Evolutionary conservation across 139 green algal genomes (phyloP).

Genomic region (Axilococcus clingmanii): DNA sequence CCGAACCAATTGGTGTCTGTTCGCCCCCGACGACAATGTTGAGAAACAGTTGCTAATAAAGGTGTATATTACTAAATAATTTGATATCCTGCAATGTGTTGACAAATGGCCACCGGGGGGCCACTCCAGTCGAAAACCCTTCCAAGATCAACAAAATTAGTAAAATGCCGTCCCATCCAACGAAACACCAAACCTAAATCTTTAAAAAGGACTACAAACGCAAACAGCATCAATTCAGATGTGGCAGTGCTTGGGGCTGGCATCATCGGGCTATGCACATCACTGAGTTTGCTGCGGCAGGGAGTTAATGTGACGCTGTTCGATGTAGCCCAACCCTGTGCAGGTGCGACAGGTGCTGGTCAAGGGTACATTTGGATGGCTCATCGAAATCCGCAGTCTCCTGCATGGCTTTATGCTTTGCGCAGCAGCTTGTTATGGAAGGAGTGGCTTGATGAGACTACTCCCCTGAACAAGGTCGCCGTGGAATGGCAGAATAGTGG

Average conservation of each 20-base stretch:
- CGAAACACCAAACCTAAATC: background rate
- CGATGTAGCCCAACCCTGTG: constrained; percentile 6
- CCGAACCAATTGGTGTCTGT: no score
- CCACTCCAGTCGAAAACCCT: no score
- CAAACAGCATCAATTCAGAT: constrained; percentile 3
- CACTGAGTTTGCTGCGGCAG: constrained; percentile 3
- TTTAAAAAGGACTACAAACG: no score
- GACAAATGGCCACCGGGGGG: no score
- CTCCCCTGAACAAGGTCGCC: background rate
- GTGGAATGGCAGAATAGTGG: constrained; percentile 29
- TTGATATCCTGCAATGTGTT: no score
- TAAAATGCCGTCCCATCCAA: no score
- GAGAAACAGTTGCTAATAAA: no score
- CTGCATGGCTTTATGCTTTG: constrained; percentile 36
- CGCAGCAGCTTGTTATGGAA: constrained; percentile 43
- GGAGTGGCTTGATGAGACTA: background rate
- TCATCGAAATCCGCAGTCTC: constrained; percentile 29
- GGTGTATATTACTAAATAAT: no score
- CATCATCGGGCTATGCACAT: constrained; percentile 20
- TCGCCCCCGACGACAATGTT: no score
- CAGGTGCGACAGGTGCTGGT: constrained; percentile 31
- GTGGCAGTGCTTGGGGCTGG: constrained; percentile 19
- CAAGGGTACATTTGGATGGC: constrained; percentile 68
- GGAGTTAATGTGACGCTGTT: constrained; percentile 4
- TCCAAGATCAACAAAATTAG: no score